Base-by-base conservation (phyloP, 2,329 filamentous ascomycete genomes). In the Kalmusia sp. region DNA sequence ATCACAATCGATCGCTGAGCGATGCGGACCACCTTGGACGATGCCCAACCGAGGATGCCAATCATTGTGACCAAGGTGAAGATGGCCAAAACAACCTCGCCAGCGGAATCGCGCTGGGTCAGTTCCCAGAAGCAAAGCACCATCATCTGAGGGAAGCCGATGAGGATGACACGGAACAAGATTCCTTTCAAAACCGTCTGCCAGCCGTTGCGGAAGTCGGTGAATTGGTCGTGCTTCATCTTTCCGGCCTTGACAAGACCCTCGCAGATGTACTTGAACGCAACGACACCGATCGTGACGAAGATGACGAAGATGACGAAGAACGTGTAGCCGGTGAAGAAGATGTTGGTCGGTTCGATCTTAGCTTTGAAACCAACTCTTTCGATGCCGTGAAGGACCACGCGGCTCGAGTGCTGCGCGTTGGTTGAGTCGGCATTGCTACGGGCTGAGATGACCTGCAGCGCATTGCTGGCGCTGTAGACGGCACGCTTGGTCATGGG, bases 151-250 rank as follows among this genome's bases (percentile, higher is more conserved):
- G 93, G 92, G 78, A 92, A 96, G 58, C 92, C 92, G 66, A 97
- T 95, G 33, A 97, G 83, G 35, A 93, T 83, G 67, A 96, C 83
- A 60, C 93, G 90, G 84, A 95, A 97, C 60, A 97, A 82, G 63
- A 97, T 96, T 52, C 93, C 93, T 80, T 96, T 96, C 67, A 96
- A 84, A 5, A 97, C 89, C 12, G 92, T 93, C 59, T 88, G 87
- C 93, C 93, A 97, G 63, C 92, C 92, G 67, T 95, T 93, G 59
- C 93, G 89, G 84, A 98, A 97, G 65, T 97, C 93, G 63, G 89
- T 82, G 76, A 97, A 97, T 66, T 91, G 92, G 71, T 96, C 90
- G 51, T 82, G 81, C 77, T 91, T 90, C 81, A 96, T 92, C 82
- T 86, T 89, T 65, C 87, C 86, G 57, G 85, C 82, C 78, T 87